Evolutionary conservation across 768 basidiomycete species (phyloP), one percentile per base, ranked within the genome.

Genomic region (Amanita rimosa): DNA sequence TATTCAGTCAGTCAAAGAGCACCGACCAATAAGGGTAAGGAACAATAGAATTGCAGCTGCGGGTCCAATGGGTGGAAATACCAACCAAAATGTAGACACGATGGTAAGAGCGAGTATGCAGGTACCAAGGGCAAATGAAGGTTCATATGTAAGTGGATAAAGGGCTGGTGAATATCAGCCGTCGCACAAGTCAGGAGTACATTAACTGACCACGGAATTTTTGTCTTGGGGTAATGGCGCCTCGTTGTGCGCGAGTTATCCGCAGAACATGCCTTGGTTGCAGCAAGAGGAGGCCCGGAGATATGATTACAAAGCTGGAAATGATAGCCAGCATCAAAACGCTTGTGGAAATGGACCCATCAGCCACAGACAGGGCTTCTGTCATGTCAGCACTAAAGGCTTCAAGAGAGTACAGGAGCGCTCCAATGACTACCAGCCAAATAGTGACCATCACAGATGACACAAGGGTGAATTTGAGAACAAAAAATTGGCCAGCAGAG

Each of bases 31-130:
- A 49, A 86, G 64, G 8, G 79, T 78, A 13, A 87, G 67, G 44
- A 83, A 68, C 1, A 90, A 62, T 44, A 89, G 62, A 33, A 88
- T 52, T 41, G 77, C 68, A 27, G 83, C 79, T 47, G 85, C 81
- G 41, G 86, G 83, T 1, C 75, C 79, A 49, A 90, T 76, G 46
- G 89, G 64, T 1, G 88, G 87, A 61, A 89, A 89, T 48, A 89
- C 76, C 40, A 88, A 63, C 22, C 79, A 67, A 66, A 90, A 86
- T 6, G 76, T 77, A 19, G 82, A 81, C 37, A 83, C 81, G 62
- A 87, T 83, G 27, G 84, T 68, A 52, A 88, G 68, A 33, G 76
- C 82, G 40, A 89, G 68, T 44, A 83, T 66, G 59, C 79, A 83
- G 36, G 79, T 76, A 42, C 76, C 76, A 29, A 77, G 74, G 17